A percentile compares a stretch with the other conserved stretches of the same genome.
phyloP scores from a whole-genome alignment of 805 yeast genomes.

The Candida germanica region DNA sequence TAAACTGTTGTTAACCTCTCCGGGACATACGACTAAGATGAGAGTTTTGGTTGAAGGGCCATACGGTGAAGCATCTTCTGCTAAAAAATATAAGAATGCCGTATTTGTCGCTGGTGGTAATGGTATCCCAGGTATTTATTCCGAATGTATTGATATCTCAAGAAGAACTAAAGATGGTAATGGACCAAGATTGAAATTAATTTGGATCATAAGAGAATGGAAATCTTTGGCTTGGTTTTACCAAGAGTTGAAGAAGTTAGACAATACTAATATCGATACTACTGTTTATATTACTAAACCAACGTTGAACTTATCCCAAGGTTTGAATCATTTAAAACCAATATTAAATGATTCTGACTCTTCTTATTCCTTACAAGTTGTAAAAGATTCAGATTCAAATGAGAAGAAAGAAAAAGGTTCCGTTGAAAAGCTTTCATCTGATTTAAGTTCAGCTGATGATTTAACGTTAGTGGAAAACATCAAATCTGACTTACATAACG shows the following conservation, averaged over 20 bases:
- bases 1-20: constrained; percentile 20
- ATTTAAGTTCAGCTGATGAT: constrained; percentile 2
- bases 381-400: constrained; percentile 10
- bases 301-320: constrained; percentile 5
- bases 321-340: constrained; percentile 11
- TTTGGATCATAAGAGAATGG: constrained; percentile 66
- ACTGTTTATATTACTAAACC: constrained; percentile 31
- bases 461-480: constrained; percentile 11
- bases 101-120: constrained; percentile 71
- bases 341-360: constrained; percentile 13
- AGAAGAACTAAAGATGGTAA: constrained; percentile 17
- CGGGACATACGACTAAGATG: constrained; percentile 22
- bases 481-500: constrained; percentile 23
- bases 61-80: constrained; percentile 55
- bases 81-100: constrained; percentile 50
- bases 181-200: constrained; percentile 37
- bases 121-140: constrained; percentile 61
- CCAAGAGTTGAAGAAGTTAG: constrained; percentile 36
- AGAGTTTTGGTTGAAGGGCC: constrained; percentile 53
- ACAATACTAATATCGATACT: constrained; percentile 24
- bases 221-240: constrained; percentile 49
- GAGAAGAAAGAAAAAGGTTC: no score
- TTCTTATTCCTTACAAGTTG: constrained; percentile 5
- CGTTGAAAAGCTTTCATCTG: constrained; percentile 1
- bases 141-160: constrained; percentile 36